Conservation (phyloP, 192 early-diverging fungal species). For the Coemansia brasiliensis region DNA sequence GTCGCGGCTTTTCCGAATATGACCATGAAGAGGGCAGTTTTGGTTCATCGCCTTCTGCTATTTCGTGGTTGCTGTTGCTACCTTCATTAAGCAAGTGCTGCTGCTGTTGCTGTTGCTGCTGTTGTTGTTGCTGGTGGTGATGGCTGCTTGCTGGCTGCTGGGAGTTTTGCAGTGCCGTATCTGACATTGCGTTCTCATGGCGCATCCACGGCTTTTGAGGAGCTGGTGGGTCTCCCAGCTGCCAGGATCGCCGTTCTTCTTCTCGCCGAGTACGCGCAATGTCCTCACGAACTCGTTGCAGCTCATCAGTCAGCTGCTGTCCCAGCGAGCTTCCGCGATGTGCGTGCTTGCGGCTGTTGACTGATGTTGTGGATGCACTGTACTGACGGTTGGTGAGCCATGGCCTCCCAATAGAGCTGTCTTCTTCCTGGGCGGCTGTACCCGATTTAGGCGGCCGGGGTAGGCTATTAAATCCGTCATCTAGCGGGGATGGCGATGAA, state of each 20-base stretch:
- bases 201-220: conserved; percentile 38
- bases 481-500: conserved; percentile 3
- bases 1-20: conserved; percentile 27
- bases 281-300: conserved; percentile 31
- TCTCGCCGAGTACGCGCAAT: conserved; percentile 35
- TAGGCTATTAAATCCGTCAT: conserved; percentile 5
- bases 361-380: conserved; percentile 34
- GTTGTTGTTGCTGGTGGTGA: not conserved
- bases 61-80: conserved; percentile 2
- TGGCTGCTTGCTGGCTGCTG: not conserved
- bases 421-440: not conserved
- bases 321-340: conserved; percentile 49
- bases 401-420: conserved; percentile 13
- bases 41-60: conserved; percentile 8
- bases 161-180: conserved; percentile 25
- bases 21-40: conserved; percentile 39
- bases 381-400: conserved; percentile 33
- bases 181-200: conserved; percentile 33
- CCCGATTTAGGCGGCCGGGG: conserved; percentile 8
- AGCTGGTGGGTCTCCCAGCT: conserved; percentile 19
- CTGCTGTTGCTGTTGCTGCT: not conserved
- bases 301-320: conserved; percentile 54
- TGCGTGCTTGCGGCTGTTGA: conserved; percentile 19
- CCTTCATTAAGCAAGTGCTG: not conserved
- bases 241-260: conserved; percentile 44